These are phyloP conservation scores for Serendipita sp. DNA, from an alignment of 768 basidiomycete species.

Conservation along the genomic window DNA sequence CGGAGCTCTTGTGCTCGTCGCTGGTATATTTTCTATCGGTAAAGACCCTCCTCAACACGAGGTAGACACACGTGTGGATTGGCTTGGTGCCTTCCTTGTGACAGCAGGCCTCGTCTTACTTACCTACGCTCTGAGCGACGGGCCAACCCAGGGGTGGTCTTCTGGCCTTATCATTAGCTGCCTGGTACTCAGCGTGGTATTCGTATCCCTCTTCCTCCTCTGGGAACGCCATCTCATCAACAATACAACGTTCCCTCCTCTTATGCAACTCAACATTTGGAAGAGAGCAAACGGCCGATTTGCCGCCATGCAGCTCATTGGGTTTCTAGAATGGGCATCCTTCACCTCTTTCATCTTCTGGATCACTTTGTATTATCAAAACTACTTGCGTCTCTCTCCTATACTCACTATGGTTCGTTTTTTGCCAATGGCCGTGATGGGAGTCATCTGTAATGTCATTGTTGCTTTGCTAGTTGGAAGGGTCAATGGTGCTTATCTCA, in stretches of 20 bases:
- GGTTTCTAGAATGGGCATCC: conserved; percentile 39
- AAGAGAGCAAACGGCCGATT: conserved; percentile 43
- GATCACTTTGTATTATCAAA: conserved; percentile 52
- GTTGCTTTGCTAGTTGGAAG: conserved; percentile 43
- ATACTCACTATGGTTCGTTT: conserved; percentile 48
- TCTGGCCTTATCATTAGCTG: not conserved
- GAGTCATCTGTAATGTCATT: conserved; percentile 44
- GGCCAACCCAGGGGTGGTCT: conserved; percentile 12
- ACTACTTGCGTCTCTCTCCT: conserved; percentile 37
- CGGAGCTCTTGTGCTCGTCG: conserved; percentile 32
- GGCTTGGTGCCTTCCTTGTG: conserved; percentile 56
- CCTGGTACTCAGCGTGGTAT: not conserved
- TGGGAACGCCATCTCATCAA: not conserved
- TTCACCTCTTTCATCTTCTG: conserved; percentile 8
- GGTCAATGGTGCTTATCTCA: conserved; percentile 38
- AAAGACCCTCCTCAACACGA: conserved; percentile 27
- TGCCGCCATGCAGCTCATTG: conserved; percentile 44
- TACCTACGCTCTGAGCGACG: conserved; percentile 57
- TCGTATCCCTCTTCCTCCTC: not conserved
- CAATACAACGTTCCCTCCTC: conserved; percentile 26
- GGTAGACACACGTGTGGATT: conserved; percentile 39
- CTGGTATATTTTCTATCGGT: conserved; percentile 45
- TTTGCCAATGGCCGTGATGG: conserved; percentile 54
- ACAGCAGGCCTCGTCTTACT: conserved; percentile 53
- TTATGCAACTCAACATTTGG: conserved; percentile 52